Evolutionary conservation across 2,329 filamentous ascomycete genomes (phyloP).

Genomic region (Botrytis paeoniae): DNA sequence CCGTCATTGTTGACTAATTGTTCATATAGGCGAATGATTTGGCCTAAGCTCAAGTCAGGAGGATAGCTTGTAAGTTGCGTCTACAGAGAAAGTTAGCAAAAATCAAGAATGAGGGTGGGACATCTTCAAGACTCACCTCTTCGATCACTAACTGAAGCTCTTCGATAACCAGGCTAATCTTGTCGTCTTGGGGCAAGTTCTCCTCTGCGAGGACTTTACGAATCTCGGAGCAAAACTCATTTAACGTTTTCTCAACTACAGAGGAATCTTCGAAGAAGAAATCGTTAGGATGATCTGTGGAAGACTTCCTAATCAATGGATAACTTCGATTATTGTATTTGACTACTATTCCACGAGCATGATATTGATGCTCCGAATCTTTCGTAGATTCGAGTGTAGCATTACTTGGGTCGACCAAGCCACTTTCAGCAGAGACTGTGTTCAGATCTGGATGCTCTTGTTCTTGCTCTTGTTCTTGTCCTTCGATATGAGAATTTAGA

Average conservation of each 20-base stretch:
- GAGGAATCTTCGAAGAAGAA: constrained; percentile 56
- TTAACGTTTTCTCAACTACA: constrained; percentile 51
- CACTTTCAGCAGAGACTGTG: background rate
- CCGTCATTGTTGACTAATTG: constrained; percentile 58
- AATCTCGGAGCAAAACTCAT: constrained; percentile 54
- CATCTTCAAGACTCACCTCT: constrained; percentile 49
- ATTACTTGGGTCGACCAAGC: background rate
- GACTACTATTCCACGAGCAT: constrained; percentile 16
- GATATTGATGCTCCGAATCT: background rate
- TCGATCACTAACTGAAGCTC: constrained; percentile 53
- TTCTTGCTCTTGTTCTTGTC: background rate
- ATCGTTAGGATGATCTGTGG: constrained; percentile 47
- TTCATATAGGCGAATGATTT: constrained; percentile 59
- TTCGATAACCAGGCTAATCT: constrained; percentile 54
- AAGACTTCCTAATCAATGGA: constrained; percentile 18
- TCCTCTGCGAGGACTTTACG: constrained; percentile 50
- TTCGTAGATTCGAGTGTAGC: constrained; percentile 1
- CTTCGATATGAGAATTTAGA: background rate
- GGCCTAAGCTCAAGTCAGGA: constrained; percentile 49
- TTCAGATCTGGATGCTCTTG: background rate
- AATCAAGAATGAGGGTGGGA: background rate
- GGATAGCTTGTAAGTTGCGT: constrained; percentile 48
- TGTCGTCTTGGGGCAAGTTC: constrained; percentile 54
- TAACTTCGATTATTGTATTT: constrained; percentile 17
- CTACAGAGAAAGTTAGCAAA: constrained; percentile 33